Evolutionary conservation across 371 early-diverging fungal species (phyloP).

Genomic region (Circinella minor): DNA sequence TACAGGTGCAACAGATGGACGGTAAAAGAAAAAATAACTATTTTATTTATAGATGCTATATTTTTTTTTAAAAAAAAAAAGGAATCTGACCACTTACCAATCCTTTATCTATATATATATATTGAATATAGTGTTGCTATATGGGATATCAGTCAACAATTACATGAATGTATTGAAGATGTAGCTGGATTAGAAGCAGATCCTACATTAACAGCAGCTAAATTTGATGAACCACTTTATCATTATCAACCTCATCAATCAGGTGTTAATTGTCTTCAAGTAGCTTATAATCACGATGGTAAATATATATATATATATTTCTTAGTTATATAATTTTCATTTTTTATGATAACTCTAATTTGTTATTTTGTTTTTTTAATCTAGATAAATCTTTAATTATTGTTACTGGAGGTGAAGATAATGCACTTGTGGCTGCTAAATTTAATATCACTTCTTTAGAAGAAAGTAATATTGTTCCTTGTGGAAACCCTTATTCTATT

Average conservation of each 20-base stretch:
- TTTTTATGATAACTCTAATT: no score
- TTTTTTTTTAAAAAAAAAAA: no score
- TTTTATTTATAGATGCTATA: no score
- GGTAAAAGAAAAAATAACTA: slow-evolving; percentile 6
- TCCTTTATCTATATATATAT: no score
- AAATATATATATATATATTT: not conserved
- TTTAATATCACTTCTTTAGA: not conserved
- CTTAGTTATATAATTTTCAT: no score
- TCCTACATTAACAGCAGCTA: slow-evolving; percentile 35
- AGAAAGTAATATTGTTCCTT: not conserved
- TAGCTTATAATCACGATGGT: slow-evolving; percentile 27
- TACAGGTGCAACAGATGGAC: slow-evolving; percentile 64
- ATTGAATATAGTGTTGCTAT: slow-evolving; percentile 39
- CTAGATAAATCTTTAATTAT: slow-evolving; percentile 29
- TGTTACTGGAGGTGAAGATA: slow-evolving; percentile 67
- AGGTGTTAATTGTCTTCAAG: slow-evolving; percentile 59
- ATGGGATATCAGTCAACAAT: slow-evolving; percentile 52
- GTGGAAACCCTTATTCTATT: slow-evolving; percentile 36
- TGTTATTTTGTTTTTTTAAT: no score
- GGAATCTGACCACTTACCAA: no score
- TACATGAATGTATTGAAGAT: slow-evolving; percentile 28
- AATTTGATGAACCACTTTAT: slow-evolving; percentile 37
- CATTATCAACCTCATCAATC: slow-evolving; percentile 53
- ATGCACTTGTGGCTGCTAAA: slow-evolving; percentile 50
- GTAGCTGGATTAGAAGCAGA: slow-evolving; percentile 30